Conservation (phyloP, 2,329 filamentous ascomycete genomes). For the Parascedosporium putredinis region DNA sequence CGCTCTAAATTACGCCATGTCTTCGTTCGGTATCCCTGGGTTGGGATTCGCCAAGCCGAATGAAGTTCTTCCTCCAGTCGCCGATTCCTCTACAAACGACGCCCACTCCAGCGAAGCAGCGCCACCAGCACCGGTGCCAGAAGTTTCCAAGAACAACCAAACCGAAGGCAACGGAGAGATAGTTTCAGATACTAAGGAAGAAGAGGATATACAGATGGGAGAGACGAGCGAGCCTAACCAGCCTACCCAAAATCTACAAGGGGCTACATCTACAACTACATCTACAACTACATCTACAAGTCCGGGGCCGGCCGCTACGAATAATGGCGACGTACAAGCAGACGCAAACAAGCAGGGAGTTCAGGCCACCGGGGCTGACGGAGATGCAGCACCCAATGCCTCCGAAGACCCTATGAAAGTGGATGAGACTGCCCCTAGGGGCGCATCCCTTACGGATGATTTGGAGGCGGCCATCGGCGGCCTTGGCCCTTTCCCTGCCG, state of each 20-base stretch:
- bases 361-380: neutral
- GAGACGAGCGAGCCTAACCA: too few relatives aligned
- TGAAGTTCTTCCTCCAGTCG: conserved; percentile 27
- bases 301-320: too few relatives aligned
- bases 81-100: too few relatives aligned
- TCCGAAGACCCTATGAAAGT: conserved; percentile 24
- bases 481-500: conserved; percentile 15
- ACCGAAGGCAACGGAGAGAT: too few relatives aligned
- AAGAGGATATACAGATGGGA: too few relatives aligned
- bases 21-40: conserved; percentile 32
- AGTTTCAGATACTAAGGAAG: too few relatives aligned
- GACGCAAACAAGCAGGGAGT: neutral
- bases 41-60: conserved; percentile 32
- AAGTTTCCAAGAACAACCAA: too few relatives aligned
- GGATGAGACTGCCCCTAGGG: conserved; percentile 15
- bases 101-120: too few relatives aligned
- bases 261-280: neutral
- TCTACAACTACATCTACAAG: too few relatives aligned
- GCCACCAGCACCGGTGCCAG: too few relatives aligned
- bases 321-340: neutral
- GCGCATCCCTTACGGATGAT: conserved; percentile 23
- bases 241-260: too few relatives aligned
- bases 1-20: conserved; percentile 18
- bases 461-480: conserved; percentile 34
- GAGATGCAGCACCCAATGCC: conserved; percentile 3